These are phyloP conservation scores for Fraxinus greggii DNA, from an alignment of 305 asterid genomes.

Conservation along the genomic window DNA sequence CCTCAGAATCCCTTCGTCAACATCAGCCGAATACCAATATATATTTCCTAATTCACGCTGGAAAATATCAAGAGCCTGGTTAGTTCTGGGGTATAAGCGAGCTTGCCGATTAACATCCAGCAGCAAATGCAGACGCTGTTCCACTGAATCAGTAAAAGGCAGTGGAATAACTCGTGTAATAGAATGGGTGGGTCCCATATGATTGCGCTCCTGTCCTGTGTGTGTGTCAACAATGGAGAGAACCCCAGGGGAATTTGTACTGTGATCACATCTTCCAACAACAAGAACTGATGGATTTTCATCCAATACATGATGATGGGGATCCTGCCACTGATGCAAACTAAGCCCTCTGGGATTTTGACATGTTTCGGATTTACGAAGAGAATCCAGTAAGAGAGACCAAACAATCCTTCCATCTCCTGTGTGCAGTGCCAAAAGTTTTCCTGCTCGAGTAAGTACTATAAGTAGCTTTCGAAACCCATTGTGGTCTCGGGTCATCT, in stretches of 20 bases:
- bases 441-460: conserved; percentile 88
- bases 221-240: conserved; percentile 78
- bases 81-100: conserved; percentile 79
- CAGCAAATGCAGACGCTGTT: conserved; percentile 80
- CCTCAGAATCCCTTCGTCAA: conserved; percentile 59
- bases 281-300: conserved; percentile 90
- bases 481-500: conserved; percentile 92
- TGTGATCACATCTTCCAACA: conserved; percentile 78
- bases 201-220: conserved; percentile 74
- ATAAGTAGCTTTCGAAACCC: conserved; percentile 77
- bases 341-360: conserved; percentile 69
- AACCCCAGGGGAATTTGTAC: conserved; percentile 69
- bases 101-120: conserved; percentile 64
- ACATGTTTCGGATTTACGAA: conserved; percentile 69
- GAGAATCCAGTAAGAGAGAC: conserved; percentile 63
- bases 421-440: conserved; percentile 83
- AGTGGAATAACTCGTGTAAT: conserved; percentile 70
- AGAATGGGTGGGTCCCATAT: conserved; percentile 66
- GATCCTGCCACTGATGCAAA: conserved; percentile 91
- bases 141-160: conserved; percentile 80
- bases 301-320: conserved; percentile 97
- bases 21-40: conserved; percentile 87
- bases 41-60: conserved; percentile 64
- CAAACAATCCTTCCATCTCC: conserved; percentile 91
- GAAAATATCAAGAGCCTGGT: conserved; percentile 77